A percentile compares a stretch with the other conserved stretches of the same genome.
phyloP scores from a whole-genome alignment of 192 early-diverging fungal species.

The Coemansia sp. region DNA sequence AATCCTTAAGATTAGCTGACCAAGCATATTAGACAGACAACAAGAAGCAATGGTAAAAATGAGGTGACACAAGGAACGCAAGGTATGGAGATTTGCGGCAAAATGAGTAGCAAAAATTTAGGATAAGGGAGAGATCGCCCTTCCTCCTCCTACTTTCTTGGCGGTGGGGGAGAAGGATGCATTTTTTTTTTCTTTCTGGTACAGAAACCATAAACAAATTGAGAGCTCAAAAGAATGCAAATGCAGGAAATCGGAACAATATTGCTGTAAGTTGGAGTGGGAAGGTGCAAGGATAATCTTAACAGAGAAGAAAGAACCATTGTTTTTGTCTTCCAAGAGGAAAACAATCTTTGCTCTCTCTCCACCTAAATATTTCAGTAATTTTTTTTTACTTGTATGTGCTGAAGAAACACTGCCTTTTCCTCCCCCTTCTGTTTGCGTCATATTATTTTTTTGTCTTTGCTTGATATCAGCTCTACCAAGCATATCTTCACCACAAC shows the following conservation, averaged over 20 bases:
- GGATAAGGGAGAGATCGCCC: background rate
- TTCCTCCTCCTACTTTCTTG: too few relatives aligned
- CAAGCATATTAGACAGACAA: background rate
- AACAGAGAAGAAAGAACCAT: background rate
- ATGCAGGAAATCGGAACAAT: background rate
- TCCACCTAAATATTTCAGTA: too few relatives aligned
- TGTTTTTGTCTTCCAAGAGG: background rate
- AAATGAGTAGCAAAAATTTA: background rate
- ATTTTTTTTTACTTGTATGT: background rate
- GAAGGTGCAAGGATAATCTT: background rate
- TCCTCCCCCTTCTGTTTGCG: constrained; percentile 9
- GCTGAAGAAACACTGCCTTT: background rate
- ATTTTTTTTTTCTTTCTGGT: background rate
- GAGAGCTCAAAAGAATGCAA: background rate
- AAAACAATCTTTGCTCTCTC: too few relatives aligned
- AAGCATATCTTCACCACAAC: too few relatives aligned
- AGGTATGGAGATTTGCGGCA: background rate
- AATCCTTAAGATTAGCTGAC: background rate
- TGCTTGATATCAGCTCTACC: background rate
- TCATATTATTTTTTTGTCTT: constrained; percentile 8
- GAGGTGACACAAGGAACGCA: background rate
- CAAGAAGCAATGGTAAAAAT: background rate
- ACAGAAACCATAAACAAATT: background rate
- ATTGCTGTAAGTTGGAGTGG: background rate
- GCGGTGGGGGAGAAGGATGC: too few relatives aligned